phyloP scores from a whole-genome alignment of 2,329 filamentous ascomycete species.

The Helotiales sp. region DNA sequence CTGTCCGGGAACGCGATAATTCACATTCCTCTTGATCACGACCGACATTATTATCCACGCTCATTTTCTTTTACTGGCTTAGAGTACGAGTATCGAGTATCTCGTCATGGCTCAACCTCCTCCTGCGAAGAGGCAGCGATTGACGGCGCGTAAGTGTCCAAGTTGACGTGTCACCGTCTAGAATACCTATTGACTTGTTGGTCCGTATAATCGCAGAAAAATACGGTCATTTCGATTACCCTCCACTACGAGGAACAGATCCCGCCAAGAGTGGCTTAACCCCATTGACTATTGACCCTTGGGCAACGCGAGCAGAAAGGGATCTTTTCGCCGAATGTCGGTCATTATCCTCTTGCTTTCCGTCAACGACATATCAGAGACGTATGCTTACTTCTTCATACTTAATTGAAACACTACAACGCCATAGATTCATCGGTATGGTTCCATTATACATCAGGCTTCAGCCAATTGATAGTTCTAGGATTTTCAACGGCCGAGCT shows the following conservation, averaged over 20 bases:
- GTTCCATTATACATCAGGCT: background rate
- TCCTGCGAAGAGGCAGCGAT: background rate
- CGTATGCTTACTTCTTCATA: background rate
- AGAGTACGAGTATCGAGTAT: too few relatives aligned
- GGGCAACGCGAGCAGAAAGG: background rate
- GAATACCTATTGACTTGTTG: background rate
- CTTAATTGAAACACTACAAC: background rate
- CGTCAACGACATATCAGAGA: background rate
- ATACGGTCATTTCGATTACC: background rate
- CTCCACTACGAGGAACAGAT: background rate
- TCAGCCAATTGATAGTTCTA: background rate
- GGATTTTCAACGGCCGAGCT: constrained; percentile 10
- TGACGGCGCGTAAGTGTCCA: too few relatives aligned
- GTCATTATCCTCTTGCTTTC: background rate
- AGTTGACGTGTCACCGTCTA: background rate
- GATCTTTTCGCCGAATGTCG: background rate
- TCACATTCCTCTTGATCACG: background rate
- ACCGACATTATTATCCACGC: too few relatives aligned
- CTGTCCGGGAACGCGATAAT: background rate
- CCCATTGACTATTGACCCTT: background rate
- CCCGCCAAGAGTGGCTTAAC: background rate
- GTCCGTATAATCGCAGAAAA: background rate
- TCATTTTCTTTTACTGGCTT: too few relatives aligned
- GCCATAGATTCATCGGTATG: background rate
- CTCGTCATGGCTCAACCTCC: constrained; percentile 12